Percentiles rank a stretch among this genome's conserved stretches.
Conservation (phyloP, 2,329 filamentous ascomycete genomes). For the Sordariomycetes sp. region DNA sequence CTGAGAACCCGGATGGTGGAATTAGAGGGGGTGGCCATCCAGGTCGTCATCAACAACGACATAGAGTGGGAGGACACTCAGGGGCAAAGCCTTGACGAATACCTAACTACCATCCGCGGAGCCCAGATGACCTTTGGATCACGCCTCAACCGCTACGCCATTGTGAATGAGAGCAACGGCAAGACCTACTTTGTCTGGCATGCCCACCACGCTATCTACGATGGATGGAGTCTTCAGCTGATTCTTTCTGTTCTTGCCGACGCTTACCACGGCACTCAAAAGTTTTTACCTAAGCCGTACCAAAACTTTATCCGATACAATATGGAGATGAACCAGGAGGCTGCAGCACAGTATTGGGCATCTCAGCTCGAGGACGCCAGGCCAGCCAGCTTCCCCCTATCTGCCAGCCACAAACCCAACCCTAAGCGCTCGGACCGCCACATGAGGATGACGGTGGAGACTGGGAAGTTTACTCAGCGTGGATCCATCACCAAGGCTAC, state of each 20-base stretch:
- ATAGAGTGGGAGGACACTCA: not conserved
- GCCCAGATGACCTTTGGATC: conserved; percentile 1
- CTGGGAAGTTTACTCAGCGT: too few species aligned
- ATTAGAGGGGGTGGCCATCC: not conserved
- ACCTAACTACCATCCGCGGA: not conserved
- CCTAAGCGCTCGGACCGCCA: not conserved
- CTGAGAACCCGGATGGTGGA: conserved; percentile 6
- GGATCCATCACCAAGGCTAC: conserved; percentile 12
- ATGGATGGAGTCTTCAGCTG: conserved; percentile 6
- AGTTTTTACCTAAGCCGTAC: conserved; percentile 16
- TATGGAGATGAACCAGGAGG: conserved; percentile 15
- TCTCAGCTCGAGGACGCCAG: conserved; percentile 1
- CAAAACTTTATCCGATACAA: conserved; percentile 31
- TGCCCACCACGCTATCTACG: conserved; percentile 10
- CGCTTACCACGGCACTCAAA: conserved; percentile 1
- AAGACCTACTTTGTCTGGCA: conserved; percentile 7
- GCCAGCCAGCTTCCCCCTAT: not conserved
- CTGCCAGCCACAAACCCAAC: not conserved
- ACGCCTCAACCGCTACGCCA: not conserved
- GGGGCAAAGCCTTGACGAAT: not conserved
- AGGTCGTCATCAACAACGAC: conserved; percentile 1
- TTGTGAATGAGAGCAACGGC: not conserved
- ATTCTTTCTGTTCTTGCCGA: not conserved
- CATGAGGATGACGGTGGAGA: not conserved
- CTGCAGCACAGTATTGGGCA: not conserved